Percentiles rank a stretch among this genome's conserved stretches.
These are phyloP conservation scores for Tylopilus rubrobrunneus DNA, from an alignment of 768 basidiomycete species.

Conservation along the genomic window DNA sequence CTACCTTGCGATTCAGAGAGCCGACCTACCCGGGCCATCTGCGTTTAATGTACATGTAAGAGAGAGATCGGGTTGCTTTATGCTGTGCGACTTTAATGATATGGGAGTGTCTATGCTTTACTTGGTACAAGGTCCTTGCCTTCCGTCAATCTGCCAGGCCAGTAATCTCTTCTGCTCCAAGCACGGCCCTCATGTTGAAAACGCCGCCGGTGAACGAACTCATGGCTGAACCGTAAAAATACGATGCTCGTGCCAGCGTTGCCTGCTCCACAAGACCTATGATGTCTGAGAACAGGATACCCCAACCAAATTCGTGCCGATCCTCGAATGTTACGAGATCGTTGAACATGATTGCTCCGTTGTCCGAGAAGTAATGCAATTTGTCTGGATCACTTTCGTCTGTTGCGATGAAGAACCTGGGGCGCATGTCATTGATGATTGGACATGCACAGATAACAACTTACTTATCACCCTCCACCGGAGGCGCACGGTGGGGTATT, in stretches of 20 bases:
- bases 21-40: not conserved
- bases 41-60: slow-evolving; percentile 14
- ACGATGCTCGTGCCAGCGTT: slow-evolving; percentile 32
- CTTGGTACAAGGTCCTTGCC: not conserved
- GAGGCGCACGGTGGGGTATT: slow-evolving; percentile 15
- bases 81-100: slow-evolving; percentile 1
- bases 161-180: slow-evolving; percentile 32
- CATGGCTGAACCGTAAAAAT: slow-evolving; percentile 37
- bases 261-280: slow-evolving; percentile 39
- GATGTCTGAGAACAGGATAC: slow-evolving; percentile 38
- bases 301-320: slow-evolving; percentile 37
- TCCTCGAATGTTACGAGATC: slow-evolving; percentile 41
- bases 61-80: not conserved
- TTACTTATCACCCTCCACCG: slow-evolving; percentile 16
- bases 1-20: not conserved
- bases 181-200: slow-evolving; percentile 34
- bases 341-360: slow-evolving; percentile 35
- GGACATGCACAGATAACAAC: not conserved
- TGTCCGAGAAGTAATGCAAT: slow-evolving; percentile 26
- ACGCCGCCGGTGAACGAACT: slow-evolving; percentile 39
- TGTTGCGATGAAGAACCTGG: slow-evolving; percentile 32
- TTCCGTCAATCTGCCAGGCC: slow-evolving; percentile 32
- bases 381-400: slow-evolving; percentile 36
- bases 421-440: not conserved
- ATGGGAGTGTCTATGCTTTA: not conserved